Conservation (phyloP, 2,329 filamentous ascomycete species). For the Fusarium odoratissimum region DNA sequence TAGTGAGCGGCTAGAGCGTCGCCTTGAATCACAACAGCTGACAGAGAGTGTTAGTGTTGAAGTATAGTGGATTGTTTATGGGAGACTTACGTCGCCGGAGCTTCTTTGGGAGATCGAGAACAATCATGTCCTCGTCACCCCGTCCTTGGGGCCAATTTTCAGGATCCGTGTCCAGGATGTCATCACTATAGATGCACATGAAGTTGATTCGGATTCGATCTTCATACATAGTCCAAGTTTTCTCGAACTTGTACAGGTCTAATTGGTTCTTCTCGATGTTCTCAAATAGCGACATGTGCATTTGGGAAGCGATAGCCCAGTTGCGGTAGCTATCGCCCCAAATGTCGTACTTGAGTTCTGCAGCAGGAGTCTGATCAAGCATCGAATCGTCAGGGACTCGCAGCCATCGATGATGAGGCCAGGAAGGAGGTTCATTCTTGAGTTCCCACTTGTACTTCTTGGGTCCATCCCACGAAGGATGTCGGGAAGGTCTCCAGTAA, state of each 20-base stretch:
- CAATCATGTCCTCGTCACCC: slow-evolving; percentile 24
- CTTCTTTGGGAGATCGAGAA: slow-evolving; percentile 24
- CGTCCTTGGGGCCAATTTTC: slow-evolving; percentile 1
- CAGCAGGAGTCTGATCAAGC: slow-evolving; percentile 24
- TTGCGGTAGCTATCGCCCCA: slow-evolving; percentile 30
- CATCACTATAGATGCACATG: slow-evolving; percentile 33
- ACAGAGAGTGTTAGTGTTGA: not conserved
- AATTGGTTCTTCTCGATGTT: slow-evolving; percentile 33
- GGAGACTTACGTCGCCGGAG: slow-evolving; percentile 28
- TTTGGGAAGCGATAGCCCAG: slow-evolving; percentile 35
- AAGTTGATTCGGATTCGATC: slow-evolving; percentile 38
- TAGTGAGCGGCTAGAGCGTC: slow-evolving; percentile 31
- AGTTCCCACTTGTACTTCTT: slow-evolving; percentile 14
- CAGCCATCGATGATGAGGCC: slow-evolving; percentile 21
- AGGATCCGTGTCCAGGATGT: slow-evolving; percentile 22
- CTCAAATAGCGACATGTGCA: slow-evolving; percentile 38
- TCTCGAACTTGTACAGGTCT: slow-evolving; percentile 33
- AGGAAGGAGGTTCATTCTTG: not conserved
- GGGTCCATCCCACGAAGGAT: slow-evolving; percentile 27
- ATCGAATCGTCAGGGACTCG: slow-evolving; percentile 16
- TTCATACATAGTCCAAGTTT: slow-evolving; percentile 28
- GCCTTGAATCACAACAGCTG: slow-evolving; percentile 31
- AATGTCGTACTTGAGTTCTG: slow-evolving; percentile 26
- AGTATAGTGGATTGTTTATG: rapidly evolving
- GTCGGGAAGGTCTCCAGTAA: slow-evolving; percentile 30